Conservation (phyloP, 148 eudicot species). For the Rhododendron ovatum region DNA sequence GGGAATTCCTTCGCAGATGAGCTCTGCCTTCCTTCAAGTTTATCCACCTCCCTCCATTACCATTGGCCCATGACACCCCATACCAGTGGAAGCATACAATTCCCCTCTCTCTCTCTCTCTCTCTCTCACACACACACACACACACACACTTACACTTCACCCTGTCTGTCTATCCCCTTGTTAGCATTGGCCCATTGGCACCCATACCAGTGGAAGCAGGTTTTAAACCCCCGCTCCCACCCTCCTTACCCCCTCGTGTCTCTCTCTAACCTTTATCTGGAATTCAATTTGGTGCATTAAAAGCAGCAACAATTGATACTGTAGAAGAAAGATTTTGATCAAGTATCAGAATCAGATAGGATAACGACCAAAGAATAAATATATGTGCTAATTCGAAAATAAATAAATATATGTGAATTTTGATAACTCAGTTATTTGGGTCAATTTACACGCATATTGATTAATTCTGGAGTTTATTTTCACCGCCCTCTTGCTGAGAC, state of each 20-base stretch:
- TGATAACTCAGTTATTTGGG: no score
- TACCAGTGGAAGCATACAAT: slow-evolving; percentile 14
- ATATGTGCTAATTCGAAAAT: not conserved
- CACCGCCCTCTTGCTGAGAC: no score
- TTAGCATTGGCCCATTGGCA: not conserved
- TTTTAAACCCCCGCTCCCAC: not conserved
- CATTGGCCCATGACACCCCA: slow-evolving; percentile 15
- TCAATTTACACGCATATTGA: no score
- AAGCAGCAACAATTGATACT: not conserved
- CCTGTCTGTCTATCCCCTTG: not conserved
- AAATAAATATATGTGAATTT: not conserved
- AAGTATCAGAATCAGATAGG: not conserved
- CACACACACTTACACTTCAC: not conserved
- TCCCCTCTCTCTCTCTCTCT: not conserved
- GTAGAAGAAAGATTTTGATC: not conserved
- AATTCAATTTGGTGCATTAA: not conserved
- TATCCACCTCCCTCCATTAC: slow-evolving; percentile 27
- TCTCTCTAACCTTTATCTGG: not conserved
- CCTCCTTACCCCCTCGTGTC: not conserved
- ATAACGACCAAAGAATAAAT: not conserved
- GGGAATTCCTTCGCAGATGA: slow-evolving; percentile 4
- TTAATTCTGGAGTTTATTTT: no score
- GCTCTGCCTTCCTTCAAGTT: slow-evolving; percentile 10
- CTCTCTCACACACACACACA: not conserved
- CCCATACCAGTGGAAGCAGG: not conserved